phyloP scores from a whole-genome alignment of 306 rosid genomes.

The Vigna mungo region DNA sequence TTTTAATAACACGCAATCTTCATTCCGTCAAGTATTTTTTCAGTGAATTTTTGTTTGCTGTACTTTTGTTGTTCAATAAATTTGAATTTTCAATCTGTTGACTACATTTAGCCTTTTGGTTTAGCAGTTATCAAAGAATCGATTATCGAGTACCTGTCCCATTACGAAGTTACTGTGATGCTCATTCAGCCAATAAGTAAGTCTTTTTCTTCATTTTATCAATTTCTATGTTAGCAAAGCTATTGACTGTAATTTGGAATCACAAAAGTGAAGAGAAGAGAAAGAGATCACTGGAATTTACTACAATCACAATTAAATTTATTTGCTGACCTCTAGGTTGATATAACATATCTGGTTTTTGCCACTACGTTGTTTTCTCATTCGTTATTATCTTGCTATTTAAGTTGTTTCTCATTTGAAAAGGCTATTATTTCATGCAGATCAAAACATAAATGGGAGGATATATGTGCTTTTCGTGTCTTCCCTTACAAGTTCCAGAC shows the following conservation, averaged over 20 bases:
- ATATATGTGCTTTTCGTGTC: constrained; percentile 79
- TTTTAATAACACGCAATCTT: background rate
- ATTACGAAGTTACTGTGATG: constrained; percentile 74
- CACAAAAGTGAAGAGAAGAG: constrained; percentile 12
- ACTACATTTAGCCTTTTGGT: constrained; percentile 35
- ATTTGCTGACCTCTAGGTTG: constrained; percentile 7
- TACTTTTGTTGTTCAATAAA: background rate
- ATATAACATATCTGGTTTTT: constrained; percentile 38
- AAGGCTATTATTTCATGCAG: constrained; percentile 52
- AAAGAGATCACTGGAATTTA: constrained; percentile 3
- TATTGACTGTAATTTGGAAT: constrained; percentile 26
- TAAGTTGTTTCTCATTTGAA: constrained; percentile 35
- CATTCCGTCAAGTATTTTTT: background rate
- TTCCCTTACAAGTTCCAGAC: constrained; percentile 93
- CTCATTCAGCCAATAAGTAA: constrained; percentile 67
- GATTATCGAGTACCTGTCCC: constrained; percentile 86
- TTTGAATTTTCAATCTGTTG: constrained; percentile 34
- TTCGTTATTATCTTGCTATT: constrained; percentile 15
- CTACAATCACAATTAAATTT: constrained; percentile 29
- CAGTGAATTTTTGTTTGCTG: constrained; percentile 1
- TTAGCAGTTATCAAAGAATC: constrained; percentile 78
- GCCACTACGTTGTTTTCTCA: background rate
- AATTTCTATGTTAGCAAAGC: constrained; percentile 28
- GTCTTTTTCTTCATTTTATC: constrained; percentile 42
- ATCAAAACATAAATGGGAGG: constrained; percentile 68